Conservation (phyloP, 805 yeast genomes). For the Naumovozyma dairenensis region DNA sequence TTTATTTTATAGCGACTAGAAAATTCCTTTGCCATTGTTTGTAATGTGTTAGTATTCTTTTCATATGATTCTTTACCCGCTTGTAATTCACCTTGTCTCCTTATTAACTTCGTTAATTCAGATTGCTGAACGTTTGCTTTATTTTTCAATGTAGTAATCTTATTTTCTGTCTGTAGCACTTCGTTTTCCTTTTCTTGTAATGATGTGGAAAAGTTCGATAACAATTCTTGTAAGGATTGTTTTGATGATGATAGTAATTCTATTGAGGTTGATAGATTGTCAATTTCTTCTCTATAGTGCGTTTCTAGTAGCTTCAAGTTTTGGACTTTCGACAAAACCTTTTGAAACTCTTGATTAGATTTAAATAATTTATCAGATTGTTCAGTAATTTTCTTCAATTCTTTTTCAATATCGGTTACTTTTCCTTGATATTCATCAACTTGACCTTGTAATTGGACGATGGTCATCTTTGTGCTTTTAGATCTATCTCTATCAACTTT, state of each 20-base stretch:
- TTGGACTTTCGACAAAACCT: conserved; percentile 53
- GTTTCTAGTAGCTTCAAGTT: conserved; percentile 40
- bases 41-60: conserved; percentile 3
- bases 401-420: conserved; percentile 38
- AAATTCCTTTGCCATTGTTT: background rate
- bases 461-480: conserved; percentile 40
- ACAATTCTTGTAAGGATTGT: conserved; percentile 31
- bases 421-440: conserved; percentile 39
- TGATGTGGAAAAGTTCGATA: conserved; percentile 34
- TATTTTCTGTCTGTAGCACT: conserved; percentile 18
- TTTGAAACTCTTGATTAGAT: conserved; percentile 74
- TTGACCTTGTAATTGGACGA: conserved; percentile 34
- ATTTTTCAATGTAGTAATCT: conserved; percentile 16
- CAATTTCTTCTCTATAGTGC: conserved; percentile 41
- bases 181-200: conserved; percentile 25
- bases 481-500: conserved; percentile 68
- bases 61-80: conserved; percentile 30
- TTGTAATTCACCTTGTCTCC: conserved; percentile 47
- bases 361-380: conserved; percentile 58
- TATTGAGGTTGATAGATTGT: conserved; percentile 31
- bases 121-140: conserved; percentile 24
- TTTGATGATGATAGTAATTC: conserved; percentile 24
- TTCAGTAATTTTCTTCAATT: conserved; percentile 44
- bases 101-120: conserved; percentile 31
- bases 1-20: background rate